Evolutionary conservation across 495 filamentous ascomycete species (phyloP), one percentile per base, ranked within the genome.

Genomic region (Pyronema omphalodes): DNA sequence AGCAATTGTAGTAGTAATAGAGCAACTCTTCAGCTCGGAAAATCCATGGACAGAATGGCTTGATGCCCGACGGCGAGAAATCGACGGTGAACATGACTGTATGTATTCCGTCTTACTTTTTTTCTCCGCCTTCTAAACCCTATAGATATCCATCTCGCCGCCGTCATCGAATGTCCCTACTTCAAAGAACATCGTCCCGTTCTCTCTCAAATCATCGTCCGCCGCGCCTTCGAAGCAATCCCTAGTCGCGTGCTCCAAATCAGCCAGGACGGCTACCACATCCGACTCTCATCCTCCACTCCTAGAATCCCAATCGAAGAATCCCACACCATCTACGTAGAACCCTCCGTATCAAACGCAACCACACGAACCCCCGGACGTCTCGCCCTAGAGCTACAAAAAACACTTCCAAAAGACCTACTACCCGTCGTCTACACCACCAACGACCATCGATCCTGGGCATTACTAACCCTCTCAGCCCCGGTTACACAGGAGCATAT

Each of bases 121-220:
- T 51, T 35, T 12, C 34, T 3, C 11, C 29, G 12, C 36, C 35
- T 12, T 52, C 17, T 12, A 15, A 51, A 41, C 40, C 17, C 12
- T 19, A 44, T 50, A 71, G 69, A 62, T 43, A 59, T 71, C 23
- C 69, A 71, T 55, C 60, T 71, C 40, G 66, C 65, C 12, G 60
- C 63, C 14, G 53, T 71, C 9, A 53, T 71, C 23, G 61, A 65
- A 17, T 61, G 66, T 41, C 58, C 54, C 9, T 57, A 60, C 39
- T 60, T 71, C 19, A 47, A 56, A 11, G 60, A 48, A n/a, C 37
- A 64, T 4, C 68, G 62, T 23, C 69, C 67, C 14, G 29, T 12
- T 23, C 44, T 63, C 9, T 65, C 67, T 39, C 67, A 69, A 48
- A 23, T 57, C 8, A 60, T 57, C 19, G 37, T 71, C 9, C 60